Conservation (phyloP, 176 grass and related monocot species). For the Pontederia paniculata region DNA sequence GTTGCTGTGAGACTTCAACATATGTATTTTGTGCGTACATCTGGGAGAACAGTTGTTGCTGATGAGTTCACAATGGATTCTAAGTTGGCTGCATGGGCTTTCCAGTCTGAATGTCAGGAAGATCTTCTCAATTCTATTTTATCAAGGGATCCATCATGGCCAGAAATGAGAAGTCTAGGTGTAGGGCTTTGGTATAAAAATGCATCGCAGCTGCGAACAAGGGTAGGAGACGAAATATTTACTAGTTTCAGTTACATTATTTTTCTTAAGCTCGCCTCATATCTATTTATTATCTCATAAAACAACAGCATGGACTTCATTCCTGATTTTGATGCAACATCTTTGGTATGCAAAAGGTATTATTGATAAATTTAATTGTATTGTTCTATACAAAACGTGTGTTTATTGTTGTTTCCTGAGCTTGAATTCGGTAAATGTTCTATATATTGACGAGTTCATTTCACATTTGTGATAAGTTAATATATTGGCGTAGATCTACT, state of each 20-base stretch:
- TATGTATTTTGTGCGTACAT: slow-evolving; percentile 27
- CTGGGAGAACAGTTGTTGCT: slow-evolving; percentile 25
- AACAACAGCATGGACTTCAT: too few relatives aligned
- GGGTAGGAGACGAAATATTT: slow-evolving; percentile 40
- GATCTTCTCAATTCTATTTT: slow-evolving; percentile 90
- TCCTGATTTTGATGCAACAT: not conserved
- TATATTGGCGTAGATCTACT: too few relatives aligned
- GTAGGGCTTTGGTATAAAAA: slow-evolving; percentile 84
- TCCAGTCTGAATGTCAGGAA: slow-evolving; percentile 92
- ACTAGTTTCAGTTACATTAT: not conserved
- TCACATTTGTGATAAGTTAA: too few relatives aligned
- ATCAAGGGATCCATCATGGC: slow-evolving; percentile 63
- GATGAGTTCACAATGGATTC: slow-evolving; percentile 43
- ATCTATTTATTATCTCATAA: not conserved
- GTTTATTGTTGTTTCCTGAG: too few relatives aligned
- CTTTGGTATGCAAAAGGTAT: not conserved
- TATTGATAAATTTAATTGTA: not conserved
- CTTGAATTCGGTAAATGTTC: too few relatives aligned
- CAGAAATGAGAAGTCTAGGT: slow-evolving; percentile 75
- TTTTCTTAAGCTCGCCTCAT: not conserved
- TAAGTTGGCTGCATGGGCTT: slow-evolving; percentile 68
- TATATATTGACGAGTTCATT: too few relatives aligned
- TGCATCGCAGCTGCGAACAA: slow-evolving; percentile 54
- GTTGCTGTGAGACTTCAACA: slow-evolving; percentile 70
- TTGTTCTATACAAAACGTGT: too few relatives aligned